Evolutionary conservation across 176 grass and related monocot genomes (phyloP).

Genomic region (Eragrostis curvula): DNA sequence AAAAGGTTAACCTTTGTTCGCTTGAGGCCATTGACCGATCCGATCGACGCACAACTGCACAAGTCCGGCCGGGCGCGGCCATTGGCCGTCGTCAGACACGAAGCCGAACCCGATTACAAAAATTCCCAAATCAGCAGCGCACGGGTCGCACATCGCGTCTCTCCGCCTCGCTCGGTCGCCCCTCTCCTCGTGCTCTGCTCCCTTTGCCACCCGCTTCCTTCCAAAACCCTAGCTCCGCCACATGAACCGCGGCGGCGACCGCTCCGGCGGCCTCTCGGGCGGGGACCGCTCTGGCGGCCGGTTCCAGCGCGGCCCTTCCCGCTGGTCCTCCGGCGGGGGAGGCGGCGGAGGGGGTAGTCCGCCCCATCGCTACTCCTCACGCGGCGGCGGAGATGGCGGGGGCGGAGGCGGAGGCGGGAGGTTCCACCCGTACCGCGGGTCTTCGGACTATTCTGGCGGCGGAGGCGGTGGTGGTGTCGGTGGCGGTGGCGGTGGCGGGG

Average conservation of each 20-base stretch:
- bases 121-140: neutral
- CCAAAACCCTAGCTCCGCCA: conserved; percentile 44
- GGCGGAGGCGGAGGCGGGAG: conserved; percentile 55
- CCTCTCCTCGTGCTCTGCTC: neutral
- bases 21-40: no score
- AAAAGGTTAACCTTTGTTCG: no score
- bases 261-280: conserved; percentile 43
- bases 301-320: conserved; percentile 51
- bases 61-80: neutral
- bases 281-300: conserved; percentile 46
- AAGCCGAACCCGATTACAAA: neutral
- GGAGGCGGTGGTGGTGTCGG: conserved; percentile 44
- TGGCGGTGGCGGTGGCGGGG: conserved; percentile 47
- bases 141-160: neutral
- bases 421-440: conserved; percentile 64
- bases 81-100: neutral
- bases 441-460: conserved; percentile 42
- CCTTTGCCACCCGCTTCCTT: neutral
- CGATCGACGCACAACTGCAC: neutral
- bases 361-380: conserved; percentile 43
- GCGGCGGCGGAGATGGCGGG: conserved; percentile 30
- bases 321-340: conserved; percentile 33
- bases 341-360: conserved; percentile 45
- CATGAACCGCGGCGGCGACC: conserved; percentile 61
- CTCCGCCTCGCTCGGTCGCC: neutral